Evolutionary conservation across 2,329 filamentous ascomycete species (phyloP), one percentile per base, ranked within the genome.

Genomic region (Fusarium coicis): DNA sequence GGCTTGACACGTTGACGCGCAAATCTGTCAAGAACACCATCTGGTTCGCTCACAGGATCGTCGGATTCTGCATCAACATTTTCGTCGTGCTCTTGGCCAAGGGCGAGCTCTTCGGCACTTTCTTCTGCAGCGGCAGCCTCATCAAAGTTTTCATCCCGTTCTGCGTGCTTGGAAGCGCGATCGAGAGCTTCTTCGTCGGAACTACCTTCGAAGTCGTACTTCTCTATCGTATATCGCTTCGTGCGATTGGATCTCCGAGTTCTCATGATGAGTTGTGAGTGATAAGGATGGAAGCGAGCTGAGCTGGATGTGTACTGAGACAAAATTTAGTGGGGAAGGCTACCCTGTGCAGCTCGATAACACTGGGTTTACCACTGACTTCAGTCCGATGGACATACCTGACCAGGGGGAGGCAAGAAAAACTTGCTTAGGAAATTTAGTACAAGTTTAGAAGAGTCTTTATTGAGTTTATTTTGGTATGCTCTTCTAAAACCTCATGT

Each of bases 211-310:
- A 82, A 83, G 50, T 80, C 79, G 73, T 82, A 82, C 32, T 79
- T 79, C 44, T 82, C 74, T 64, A 78, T 64, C 4, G 78, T 78
- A 60, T 78, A 83, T 42, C 78, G 76, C 58, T 83, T 83, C 32
- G 75, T 75, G 49, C 80, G 81, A 70, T 83, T 83, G 23, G 82
- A 80, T 54, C 63, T 79, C 55, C 82, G 79, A n/a, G 82, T 82
- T 72, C 79, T 80, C 81, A 83, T 84, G 44, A 50, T 69, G 67
- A 63, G 44, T 26, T 30, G 44, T 58, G 55, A 54, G 26, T 66
- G 57, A 54, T 39, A 49, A 43, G 23, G 30, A 49, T 62, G 28
- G 60, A 64, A 39, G 52, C 40, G 42, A 39, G 52, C 43, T 54
- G 44, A 71, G 43, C n/a, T 64, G 53, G 54, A 71, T 44, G 44